Conservation (phyloP, 345 rosid genomes). For the Gossypium thurberi region DNA sequence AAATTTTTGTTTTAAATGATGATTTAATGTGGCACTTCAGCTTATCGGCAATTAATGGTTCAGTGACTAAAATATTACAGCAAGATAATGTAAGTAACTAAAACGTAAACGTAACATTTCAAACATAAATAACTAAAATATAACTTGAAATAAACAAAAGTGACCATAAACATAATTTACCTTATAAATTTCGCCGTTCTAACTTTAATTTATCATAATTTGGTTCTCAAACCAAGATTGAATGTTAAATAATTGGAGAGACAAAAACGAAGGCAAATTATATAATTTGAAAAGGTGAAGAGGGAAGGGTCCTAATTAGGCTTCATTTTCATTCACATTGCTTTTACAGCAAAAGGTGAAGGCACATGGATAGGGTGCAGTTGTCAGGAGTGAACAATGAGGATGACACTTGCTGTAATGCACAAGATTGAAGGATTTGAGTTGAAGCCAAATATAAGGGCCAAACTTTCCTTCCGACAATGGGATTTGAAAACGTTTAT, state of each 20-base stretch:
- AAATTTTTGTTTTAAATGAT: too few species aligned
- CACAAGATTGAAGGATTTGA: not conserved
- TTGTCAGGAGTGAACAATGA: not conserved
- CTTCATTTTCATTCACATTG: not conserved
- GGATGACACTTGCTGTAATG: not conserved
- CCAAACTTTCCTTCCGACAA: too few species aligned
- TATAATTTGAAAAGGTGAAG: not conserved
- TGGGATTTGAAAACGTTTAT: not conserved
- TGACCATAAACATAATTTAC: too few species aligned
- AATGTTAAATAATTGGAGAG: not conserved
- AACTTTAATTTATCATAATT: too few species aligned
- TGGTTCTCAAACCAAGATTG: not conserved
- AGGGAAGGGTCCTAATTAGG: not conserved
- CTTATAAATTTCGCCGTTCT: too few species aligned
- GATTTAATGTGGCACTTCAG: fast-evolving
- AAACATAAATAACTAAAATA: too few species aligned
- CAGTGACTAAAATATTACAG: fast-evolving
- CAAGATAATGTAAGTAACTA: too few species aligned
- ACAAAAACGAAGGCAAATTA: not conserved
- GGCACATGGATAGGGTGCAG: conserved; percentile 4
- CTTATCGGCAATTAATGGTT: fast-evolving
- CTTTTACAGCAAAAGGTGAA: not conserved
- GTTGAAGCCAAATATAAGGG: not conserved
- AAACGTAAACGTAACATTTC: too few species aligned
- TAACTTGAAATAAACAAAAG: fast-evolving